Evolutionary conservation across 2,329 filamentous ascomycete genomes (phyloP), one percentile per base, ranked within the genome.

Genomic region (Aureobasidium uvarum): DNA sequence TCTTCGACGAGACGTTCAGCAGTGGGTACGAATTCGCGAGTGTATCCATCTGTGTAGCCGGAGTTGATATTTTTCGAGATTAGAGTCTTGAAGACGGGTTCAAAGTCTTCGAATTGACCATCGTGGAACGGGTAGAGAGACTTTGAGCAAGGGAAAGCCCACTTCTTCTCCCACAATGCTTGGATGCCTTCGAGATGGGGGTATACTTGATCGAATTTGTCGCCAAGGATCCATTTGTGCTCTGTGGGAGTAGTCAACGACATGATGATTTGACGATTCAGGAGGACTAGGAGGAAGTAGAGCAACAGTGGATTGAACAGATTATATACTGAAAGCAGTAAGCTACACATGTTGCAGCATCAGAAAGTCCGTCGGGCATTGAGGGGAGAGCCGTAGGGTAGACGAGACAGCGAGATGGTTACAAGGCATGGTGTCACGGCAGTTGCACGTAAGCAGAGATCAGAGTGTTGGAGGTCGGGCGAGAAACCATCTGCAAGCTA

Each of bases 181-280:
- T 83, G 79, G 69, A 88, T 86, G 28, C 83, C 83, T 39, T 81
- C 78, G 69, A 87, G 84, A 71, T 88, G 86, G 23, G 85, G 81
- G 52, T 81, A 80, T 52, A 78, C 73, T 38, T 79, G 77, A 65
- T 81, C 73, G 69, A 83, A 81, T 62, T 78, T 79, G 63, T 81
- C 78, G 67, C 80, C 81, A 43, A 82, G 75, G 38, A 76, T 74
- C 75, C 75, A 76, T 39, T 66, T 62, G 58, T 66, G 56, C 28
- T 60, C 23, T 38, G 65, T 56, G 25, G 65, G 65, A 39, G 65
- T 48, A 25, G 65, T 54, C n/a, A 65, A 46, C 14, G 64, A 60
- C 64, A 65, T 65, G 55, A 20, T 41, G 45, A n/a, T 13, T 7
- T 28, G n/a, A 28, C n/a, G 18, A 51, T 28, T 38, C 11, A 3